Percentiles rank a stretch among this genome's conserved stretches.
Conservation (phyloP, 75 land plant genomes). For the Isoetes taiwanensis region DNA sequence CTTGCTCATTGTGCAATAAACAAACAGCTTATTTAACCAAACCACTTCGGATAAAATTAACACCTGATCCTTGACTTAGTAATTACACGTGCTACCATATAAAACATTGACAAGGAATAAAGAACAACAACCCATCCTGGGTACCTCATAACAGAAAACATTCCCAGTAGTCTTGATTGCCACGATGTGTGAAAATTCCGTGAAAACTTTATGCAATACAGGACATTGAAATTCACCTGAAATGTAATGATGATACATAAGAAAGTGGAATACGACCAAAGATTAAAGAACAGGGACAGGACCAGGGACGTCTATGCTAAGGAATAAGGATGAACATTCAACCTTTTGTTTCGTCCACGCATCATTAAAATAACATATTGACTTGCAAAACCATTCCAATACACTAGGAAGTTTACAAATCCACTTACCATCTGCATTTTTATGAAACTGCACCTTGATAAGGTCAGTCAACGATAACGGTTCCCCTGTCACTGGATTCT, state of each 20-base stretch:
- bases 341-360: too few species aligned
- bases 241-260: neutral
- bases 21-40: too few species aligned
- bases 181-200: constrained; percentile 91
- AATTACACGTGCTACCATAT: too few species aligned
- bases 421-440: constrained; percentile 68
- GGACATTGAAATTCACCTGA: constrained; percentile 88
- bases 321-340: neutral
- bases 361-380: neutral
- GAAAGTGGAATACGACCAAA: neutral
- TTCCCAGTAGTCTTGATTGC: constrained; percentile 92
- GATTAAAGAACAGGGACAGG: neutral
- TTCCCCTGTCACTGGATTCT: constrained; percentile 75
- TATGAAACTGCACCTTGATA: constrained; percentile 78
- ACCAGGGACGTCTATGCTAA: neutral
- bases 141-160: constrained; percentile 91
- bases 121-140: too few species aligned
- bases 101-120: too few species aligned
- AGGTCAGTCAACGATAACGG: constrained; percentile 60
- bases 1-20: too few species aligned
- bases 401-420: neutral
- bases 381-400: neutral
- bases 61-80: too few species aligned
- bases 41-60: too few species aligned
- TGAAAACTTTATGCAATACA: constrained; percentile 86